A percentile compares a stretch with the other conserved stretches of the same genome.
Conservation (phyloP, 495 filamentous ascomycete species). For the Talaromyces nanjingensis region DNA sequence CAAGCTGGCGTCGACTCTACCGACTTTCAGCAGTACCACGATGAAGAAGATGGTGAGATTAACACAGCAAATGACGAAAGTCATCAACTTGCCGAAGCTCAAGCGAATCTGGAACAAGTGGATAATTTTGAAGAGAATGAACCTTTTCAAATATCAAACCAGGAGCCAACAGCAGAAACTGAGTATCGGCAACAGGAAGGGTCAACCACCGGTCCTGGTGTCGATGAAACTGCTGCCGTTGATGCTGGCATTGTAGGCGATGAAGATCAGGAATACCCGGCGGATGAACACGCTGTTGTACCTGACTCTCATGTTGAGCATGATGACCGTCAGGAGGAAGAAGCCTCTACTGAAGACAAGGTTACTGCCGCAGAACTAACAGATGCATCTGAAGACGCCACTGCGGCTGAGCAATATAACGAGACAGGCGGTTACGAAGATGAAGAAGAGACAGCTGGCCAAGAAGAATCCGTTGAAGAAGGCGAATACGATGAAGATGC, state of each 20-base stretch:
- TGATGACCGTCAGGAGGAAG: neutral
- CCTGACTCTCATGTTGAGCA: neutral
- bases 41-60: neutral
- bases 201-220: neutral
- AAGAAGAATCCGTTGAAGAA: conserved; percentile 4
- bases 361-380: neutral
- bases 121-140: neutral
- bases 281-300: neutral
- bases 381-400: neutral
- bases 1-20: neutral
- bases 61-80: neutral
- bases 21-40: neutral
- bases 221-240: neutral
- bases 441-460: neutral
- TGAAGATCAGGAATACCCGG: neutral
- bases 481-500: conserved; percentile 1
- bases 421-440: neutral
- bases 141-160: neutral
- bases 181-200: conserved; percentile 3
- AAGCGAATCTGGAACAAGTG: neutral
- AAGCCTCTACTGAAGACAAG: neutral
- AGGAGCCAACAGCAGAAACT: neutral
- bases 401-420: neutral
- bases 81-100: neutral
- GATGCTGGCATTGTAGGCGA: neutral